These are phyloP conservation scores for Orychophragmus violaceus DNA, from an alignment of 345 rosid species.

Conservation along the genomic window DNA sequence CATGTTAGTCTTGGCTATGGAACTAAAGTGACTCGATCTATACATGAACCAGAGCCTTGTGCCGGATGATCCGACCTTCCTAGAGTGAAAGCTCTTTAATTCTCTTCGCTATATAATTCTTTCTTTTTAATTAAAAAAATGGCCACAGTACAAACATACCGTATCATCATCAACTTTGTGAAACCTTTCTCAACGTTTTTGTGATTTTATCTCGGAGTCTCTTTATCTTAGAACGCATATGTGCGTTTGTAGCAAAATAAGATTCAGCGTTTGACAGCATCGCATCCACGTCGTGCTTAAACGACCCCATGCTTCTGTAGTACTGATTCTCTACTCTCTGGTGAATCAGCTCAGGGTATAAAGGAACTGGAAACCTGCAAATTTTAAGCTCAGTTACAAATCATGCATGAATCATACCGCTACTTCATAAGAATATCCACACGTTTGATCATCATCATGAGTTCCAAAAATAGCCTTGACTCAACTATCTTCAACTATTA, in stretches of 20 bases:
- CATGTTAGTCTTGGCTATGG: no score
- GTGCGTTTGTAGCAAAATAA: constrained; percentile 41
- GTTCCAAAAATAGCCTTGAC: neutral
- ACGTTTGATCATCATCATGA: neutral
- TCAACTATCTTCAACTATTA: neutral
- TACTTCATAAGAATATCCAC: neutral
- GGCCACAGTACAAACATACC: neutral
- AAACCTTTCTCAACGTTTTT: constrained; percentile 35
- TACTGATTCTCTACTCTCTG: constrained; percentile 69
- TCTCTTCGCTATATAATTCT: neutral
- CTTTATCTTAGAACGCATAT: constrained; percentile 43
- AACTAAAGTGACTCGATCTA: no score
- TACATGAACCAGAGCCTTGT: no score
- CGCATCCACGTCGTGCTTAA: constrained; percentile 57
- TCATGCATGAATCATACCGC: constrained; percentile 6
- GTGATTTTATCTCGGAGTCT: constrained; percentile 55
- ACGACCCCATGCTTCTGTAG: constrained; percentile 64
- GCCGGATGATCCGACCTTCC: no score
- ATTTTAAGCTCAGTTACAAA: neutral
- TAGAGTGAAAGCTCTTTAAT: neutral
- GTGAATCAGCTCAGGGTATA: constrained; percentile 70
- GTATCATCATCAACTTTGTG: neutral
- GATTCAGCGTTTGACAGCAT: constrained; percentile 66
- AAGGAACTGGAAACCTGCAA: constrained; percentile 78
- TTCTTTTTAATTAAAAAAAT: neutral